Base-by-base conservation (phyloP, 1,284 basidiomycete genomes). In the Testicularia cyperi region DNA sequence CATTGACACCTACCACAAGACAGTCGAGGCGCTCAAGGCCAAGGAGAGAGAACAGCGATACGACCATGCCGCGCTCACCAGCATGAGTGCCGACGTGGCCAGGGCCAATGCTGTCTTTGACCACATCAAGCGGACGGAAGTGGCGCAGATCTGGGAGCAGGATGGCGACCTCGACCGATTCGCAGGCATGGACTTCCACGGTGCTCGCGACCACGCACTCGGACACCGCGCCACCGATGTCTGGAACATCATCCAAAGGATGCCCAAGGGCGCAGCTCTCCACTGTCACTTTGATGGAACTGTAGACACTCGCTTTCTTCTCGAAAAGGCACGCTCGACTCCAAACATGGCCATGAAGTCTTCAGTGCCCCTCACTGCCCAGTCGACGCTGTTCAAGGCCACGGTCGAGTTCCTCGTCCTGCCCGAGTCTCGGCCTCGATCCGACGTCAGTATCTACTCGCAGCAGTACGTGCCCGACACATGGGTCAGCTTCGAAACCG, bases 201-300 rank as follows among this genome's bases (percentile, higher is more conserved):
- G 48, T 7, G 61, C 61, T 0, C 28, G 42, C 12, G 30, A 43
- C 15, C 44, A 53, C n/a, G 61, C 55, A 2, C 33, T 64, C 4
- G 44, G 47, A 0, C 32, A 28, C 21, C 28, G 31, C 19, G 38
- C 42, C 16, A 53, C 49, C n/a, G 39, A 37, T n/a, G 31, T 53
- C 3, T 61, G 57, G 63, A 30, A 44, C 2, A 39, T 44, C 4
- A 32, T 56, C 16, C 39, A 26, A 6, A 16, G 41, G 16, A 70
- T 70, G 64, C 67, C 67, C 4, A 70, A 70, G 29, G 67, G 67
- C 4, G 64, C 60, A 6, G 35, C 61, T 4, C 32, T 70, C 29
- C 67, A 70, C 29, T 68, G 68, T 35, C 68, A 72, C 20, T 65
- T 72, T 41, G 70, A 72, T 33, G 70, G 61, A 5, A 70, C 65